Base-by-base conservation (phyloP, 176 grass and related monocot species). In the Rhipidocladum racemiflorum region DNA sequence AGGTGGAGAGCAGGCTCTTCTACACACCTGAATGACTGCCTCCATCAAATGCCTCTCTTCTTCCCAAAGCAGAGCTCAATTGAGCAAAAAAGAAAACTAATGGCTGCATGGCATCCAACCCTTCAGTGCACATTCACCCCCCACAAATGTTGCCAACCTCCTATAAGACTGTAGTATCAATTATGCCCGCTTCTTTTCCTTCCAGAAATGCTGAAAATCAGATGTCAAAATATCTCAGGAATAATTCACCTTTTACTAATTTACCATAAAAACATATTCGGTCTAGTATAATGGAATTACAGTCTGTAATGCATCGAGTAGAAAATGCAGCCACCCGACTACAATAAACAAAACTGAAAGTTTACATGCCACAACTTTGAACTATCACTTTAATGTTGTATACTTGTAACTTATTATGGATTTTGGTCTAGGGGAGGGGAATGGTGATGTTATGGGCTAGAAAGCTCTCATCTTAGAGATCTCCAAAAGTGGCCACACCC, bases 141-240 rank as follows among this genome's bases (percentile, higher is more conserved):
- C 69, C 76, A 74, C 61, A 75, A 25, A 84, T 76, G 61, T 82
- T 76, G 30, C 64, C 51, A 70, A 29, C 66, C 44, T 75, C 76
- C 69, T 53, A 69, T 54, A 8, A 23, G 32, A 39, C 9, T 61
- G 50, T 61, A 57, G 43, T 32, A 29, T 44, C 81, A 68, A 62
- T 87, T 50, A 32, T 62, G 12, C 32, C 56, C 25, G 17, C 40
- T 44, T 15, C 43, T 75, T 68, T 57, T 59, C 54, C 56, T 62
- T 51, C 38, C 30, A 85, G 62, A 81, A 84, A 76, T 68, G 63
- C 61, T 75, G 56, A 75, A 69, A 74, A 68, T 44, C 60, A 84
- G 30, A 84, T 24, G 8, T 49, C 16, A 17, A 34, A 69, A 72
- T 65, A 42, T 74, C 21, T 68, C n/a, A 42, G 61, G 42, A 39